Percentiles rank a stretch among this genome's conserved stretches.
Evolutionary conservation across 2,329 filamentous ascomycete genomes (phyloP).

Genomic region (Ciborinia camelliae): DNA sequence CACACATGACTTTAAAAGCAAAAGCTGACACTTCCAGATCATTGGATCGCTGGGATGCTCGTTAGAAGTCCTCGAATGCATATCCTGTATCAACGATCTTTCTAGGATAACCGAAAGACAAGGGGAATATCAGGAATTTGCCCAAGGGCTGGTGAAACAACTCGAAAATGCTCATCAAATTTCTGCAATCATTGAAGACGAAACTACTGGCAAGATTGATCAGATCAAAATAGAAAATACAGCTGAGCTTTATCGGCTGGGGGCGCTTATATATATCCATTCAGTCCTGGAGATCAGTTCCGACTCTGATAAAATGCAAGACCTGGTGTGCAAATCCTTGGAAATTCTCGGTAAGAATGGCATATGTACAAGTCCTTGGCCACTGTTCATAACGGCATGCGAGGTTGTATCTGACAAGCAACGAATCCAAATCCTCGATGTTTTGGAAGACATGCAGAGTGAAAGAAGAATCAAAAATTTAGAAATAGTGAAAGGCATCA

Average conservation of each 20-base stretch:
- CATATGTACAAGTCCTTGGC: constrained; percentile 49
- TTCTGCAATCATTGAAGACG: constrained; percentile 33
- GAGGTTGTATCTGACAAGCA: constrained; percentile 44
- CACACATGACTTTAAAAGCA: neutral
- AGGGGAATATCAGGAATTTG: constrained; percentile 7
- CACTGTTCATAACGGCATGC: constrained; percentile 47
- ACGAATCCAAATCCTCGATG: constrained; percentile 41
- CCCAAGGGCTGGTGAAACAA: constrained; percentile 24
- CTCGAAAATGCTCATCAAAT: constrained; percentile 30
- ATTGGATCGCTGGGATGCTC: constrained; percentile 49
- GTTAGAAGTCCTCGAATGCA: constrained; percentile 44
- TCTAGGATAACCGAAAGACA: neutral
- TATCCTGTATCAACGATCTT: constrained; percentile 42
- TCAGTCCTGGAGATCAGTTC: constrained; percentile 24
- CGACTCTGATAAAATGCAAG: constrained; percentile 27
- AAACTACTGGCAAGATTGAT: constrained; percentile 33
- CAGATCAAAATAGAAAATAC: constrained; percentile 39
- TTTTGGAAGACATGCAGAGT: constrained; percentile 44
- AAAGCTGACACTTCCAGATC: constrained; percentile 33
- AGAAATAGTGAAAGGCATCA: constrained; percentile 43
- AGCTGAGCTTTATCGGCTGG: constrained; percentile 48
- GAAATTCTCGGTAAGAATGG: constrained; percentile 39
- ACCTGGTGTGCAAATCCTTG: constrained; percentile 38
- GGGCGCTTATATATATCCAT: constrained; percentile 44
- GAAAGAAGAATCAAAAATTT: constrained; percentile 47